Base-by-base conservation (phyloP, 192 early-diverging fungal species). In the Podila verticillata region DNA sequence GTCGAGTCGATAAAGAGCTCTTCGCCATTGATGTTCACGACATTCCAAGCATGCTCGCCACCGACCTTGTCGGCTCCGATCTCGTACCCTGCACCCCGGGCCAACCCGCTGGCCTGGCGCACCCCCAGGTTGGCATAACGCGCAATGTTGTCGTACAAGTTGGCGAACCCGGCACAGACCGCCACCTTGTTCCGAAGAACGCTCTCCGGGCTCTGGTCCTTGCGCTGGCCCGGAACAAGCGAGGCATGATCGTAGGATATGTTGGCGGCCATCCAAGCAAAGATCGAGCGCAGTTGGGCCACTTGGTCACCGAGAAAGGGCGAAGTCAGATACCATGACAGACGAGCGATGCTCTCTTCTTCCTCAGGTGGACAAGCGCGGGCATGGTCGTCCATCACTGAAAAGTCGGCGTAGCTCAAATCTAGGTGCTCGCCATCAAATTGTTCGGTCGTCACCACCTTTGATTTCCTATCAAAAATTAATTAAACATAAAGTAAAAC, bases 101-200 rank as follows among this genome's bases (percentile, higher is more conserved):
- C 84, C 7, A 71, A 64, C 6, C 89, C 89, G 12, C 29, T 67
- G 3, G 87, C 73, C 36, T 73, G 75, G 30, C 66, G 72, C 22
- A 75, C 82, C 4, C 70, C 69, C 13, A 89, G 61, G 4, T 61
- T 47, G 22, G 83, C 75, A 12, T 67, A 77, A 19, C 64, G 78
- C 31, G 86, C 68, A 0, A 90, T 71, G 0, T 74, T 84, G 20
- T 75, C 48, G 70, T 87, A 90, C 8, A 90, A 54, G 24, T 82
- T 84, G 3, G 88, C 68, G 67, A 84, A 90, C 6, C 89, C 88
- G 56, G 79, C 89, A 70, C 88, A 89, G 48, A 90, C 88, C 2
- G 75, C 74, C 9, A 56, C 60, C n/a, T 87, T 70, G 36, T 28
- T 75, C 49, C 69, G 62, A 20, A 88, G 62, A 0, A 84, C 83